phyloP scores from a whole-genome alignment of 345 rosid species.

The Brassica incana region DNA sequence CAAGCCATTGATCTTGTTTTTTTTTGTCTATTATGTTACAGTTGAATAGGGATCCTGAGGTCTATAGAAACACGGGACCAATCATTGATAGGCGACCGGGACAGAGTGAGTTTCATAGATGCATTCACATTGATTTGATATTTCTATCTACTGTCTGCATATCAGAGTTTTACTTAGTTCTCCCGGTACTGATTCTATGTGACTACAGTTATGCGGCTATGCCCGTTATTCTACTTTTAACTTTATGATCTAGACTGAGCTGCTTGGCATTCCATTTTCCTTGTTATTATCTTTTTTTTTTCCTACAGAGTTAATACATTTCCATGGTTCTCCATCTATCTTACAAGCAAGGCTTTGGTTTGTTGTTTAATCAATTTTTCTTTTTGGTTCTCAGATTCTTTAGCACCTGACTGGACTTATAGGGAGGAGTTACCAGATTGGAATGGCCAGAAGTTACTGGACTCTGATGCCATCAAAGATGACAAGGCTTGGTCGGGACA shows the following conservation, averaged over 20 bases:
- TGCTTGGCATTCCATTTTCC: too few species aligned
- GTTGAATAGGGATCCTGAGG: slow-evolving; percentile 73
- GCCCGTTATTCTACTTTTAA: too few species aligned
- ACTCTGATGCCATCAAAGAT: slow-evolving; percentile 53
- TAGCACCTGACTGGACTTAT: slow-evolving; percentile 72
- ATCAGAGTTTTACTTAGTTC: too few species aligned
- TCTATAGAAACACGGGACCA: slow-evolving; percentile 54
- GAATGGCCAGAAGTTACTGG: slow-evolving; percentile 60
- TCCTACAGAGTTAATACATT: not conserved
- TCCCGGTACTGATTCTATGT: too few species aligned
- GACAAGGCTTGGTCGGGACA: slow-evolving; percentile 59
- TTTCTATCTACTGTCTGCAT: too few species aligned
- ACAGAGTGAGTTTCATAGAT: slow-evolving; percentile 54
- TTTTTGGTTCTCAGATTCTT: slow-evolving; percentile 57
- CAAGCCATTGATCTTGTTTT: not conserved
- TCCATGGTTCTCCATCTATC: not conserved
- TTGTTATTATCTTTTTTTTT: not conserved
- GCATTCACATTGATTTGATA: too few species aligned
- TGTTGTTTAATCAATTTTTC: slow-evolving; percentile 12
- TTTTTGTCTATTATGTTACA: slow-evolving; percentile 38
- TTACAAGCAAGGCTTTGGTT: slow-evolving; percentile 10
- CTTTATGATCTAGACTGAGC: too few species aligned
- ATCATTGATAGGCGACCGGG: slow-evolving; percentile 65
- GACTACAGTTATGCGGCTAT: too few species aligned
- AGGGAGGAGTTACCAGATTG: slow-evolving; percentile 63